A percentile compares a stretch with the other conserved stretches of the same genome.
These are phyloP conservation scores for Entomortierella parvispora DNA, from an alignment of 192 early-diverging fungal species.

Conservation along the genomic window DNA sequence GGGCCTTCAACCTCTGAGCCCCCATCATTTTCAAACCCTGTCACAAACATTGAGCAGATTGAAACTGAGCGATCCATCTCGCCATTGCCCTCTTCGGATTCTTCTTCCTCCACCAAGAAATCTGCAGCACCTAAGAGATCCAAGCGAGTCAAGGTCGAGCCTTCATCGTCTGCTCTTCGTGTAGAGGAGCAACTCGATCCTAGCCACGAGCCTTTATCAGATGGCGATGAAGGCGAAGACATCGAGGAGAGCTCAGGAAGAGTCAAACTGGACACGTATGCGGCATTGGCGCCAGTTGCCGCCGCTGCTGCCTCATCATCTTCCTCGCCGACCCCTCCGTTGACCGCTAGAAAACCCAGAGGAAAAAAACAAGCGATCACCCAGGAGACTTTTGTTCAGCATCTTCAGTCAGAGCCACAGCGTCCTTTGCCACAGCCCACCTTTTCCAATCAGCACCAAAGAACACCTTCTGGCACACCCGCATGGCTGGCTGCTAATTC, in stretches of 20 bases:
- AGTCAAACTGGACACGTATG: background rate
- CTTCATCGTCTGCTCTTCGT: background rate
- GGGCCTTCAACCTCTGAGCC: background rate
- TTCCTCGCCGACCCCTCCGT: too few relatives aligned
- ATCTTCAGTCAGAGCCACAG: background rate
- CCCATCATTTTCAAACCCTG: too few relatives aligned
- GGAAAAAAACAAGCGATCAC: background rate
- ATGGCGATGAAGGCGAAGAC: background rate
- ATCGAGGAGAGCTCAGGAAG: background rate
- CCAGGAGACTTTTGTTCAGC: background rate
- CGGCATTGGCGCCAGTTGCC: background rate
- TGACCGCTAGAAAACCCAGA: too few relatives aligned
- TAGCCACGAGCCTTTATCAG: background rate
- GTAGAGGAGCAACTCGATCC: background rate
- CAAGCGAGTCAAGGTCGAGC: constrained; percentile 38
- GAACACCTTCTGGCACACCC: constrained; percentile 44
- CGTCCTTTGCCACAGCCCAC: constrained; percentile 30
- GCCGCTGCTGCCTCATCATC: background rate
- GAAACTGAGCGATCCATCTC: background rate
- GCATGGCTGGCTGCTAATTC: constrained; percentile 45
- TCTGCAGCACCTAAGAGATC: constrained; percentile 16
- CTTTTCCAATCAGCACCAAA: constrained; percentile 44
- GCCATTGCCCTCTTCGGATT: too few relatives aligned
- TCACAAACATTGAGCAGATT: too few relatives aligned
- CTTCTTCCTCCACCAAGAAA: constrained; percentile 8